A percentile compares a stretch with the other conserved stretches of the same genome.
These are phyloP conservation scores for Penicillium brevicompactum DNA, from an alignment of 2,329 filamentous ascomycete genomes.

Conservation along the genomic window DNA sequence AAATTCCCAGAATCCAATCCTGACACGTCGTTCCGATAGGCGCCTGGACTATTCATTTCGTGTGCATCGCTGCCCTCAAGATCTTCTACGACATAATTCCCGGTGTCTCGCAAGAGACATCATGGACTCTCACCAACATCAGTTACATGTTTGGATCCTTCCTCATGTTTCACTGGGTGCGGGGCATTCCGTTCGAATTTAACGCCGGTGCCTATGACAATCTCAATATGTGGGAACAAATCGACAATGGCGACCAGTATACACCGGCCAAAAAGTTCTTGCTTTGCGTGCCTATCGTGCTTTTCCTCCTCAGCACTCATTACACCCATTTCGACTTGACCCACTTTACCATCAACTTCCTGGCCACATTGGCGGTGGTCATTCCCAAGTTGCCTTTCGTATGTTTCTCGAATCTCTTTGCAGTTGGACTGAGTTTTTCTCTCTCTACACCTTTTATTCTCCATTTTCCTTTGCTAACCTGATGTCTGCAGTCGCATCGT, in stretches of 20 bases:
- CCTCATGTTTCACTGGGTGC: constrained; percentile 99
- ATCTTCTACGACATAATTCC: constrained; percentile 97
- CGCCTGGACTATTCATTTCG: constrained; percentile 96
- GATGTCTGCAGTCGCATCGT: constrained; percentile 67
- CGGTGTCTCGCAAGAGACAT: constrained; percentile 94
- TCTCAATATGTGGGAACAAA: constrained; percentile 99
- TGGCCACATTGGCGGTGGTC: constrained; percentile 88
- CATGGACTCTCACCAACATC: constrained; percentile 98
- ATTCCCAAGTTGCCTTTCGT: constrained; percentile 96
- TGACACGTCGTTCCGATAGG: constrained; percentile 55
- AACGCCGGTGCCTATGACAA: constrained; percentile 98
- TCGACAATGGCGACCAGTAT: constrained; percentile 98
- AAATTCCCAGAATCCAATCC: constrained; percentile 1
- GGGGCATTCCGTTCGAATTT: constrained; percentile 97
- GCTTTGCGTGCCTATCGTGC: constrained; percentile 86
- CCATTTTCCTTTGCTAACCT: constrained; percentile 27
- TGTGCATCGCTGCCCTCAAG: constrained; percentile 88
- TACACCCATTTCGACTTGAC: constrained; percentile 98
- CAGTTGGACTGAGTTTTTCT: background rate
- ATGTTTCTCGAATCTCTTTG: constrained; percentile 47
- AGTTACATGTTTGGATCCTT: constrained; percentile 99
- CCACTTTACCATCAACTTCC: constrained; percentile 96
- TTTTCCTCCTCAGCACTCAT: constrained; percentile 96
- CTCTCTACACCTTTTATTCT: background rate
- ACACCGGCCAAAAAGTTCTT: constrained; percentile 98